phyloP scores from a whole-genome alignment of 148 eudicot species.

The Chenopodium suecicum region DNA sequence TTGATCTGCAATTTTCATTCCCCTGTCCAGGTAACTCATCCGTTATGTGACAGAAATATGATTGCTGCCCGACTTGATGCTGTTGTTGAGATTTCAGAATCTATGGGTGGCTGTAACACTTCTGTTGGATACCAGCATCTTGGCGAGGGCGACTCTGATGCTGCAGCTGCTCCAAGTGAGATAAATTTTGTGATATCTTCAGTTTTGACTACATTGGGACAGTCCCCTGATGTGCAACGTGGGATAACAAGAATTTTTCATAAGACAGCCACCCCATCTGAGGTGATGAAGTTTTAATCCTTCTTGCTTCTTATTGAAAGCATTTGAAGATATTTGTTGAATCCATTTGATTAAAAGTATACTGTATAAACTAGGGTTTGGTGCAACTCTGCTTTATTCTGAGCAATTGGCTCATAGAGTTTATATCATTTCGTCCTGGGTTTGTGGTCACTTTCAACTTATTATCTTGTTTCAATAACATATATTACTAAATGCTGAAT shows the following conservation, averaged over 20 bases:
- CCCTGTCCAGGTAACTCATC: constrained; percentile 74
- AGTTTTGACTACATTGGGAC: constrained; percentile 60
- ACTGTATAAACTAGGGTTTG: background rate
- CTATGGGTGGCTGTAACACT: constrained; percentile 52
- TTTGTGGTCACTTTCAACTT: background rate
- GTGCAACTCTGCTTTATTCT: constrained; percentile 5
- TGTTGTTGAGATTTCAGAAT: constrained; percentile 73
- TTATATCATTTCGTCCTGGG: background rate
- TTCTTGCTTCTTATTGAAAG: background rate
- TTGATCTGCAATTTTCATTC: constrained; percentile 21
- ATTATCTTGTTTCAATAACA: constrained; percentile 4
- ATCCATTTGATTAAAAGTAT: background rate
- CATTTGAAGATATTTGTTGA: background rate
- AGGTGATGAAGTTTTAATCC: constrained; percentile 46
- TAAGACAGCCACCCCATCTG: constrained; percentile 79
- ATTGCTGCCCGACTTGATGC: constrained; percentile 89
- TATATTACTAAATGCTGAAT: constrained; percentile 23
- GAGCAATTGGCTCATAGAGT: background rate
- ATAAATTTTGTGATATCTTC: constrained; percentile 60
- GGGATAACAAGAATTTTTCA: constrained; percentile 93
- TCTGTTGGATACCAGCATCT: constrained; percentile 28
- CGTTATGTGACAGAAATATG: constrained; percentile 79
- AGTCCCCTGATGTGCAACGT: constrained; percentile 83
- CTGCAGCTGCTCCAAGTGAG: constrained; percentile 41
- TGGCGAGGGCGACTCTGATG: constrained; percentile 28